phyloP scores from a whole-genome alignment of 139 green algal genomes.

The Marvania coccoides region DNA sequence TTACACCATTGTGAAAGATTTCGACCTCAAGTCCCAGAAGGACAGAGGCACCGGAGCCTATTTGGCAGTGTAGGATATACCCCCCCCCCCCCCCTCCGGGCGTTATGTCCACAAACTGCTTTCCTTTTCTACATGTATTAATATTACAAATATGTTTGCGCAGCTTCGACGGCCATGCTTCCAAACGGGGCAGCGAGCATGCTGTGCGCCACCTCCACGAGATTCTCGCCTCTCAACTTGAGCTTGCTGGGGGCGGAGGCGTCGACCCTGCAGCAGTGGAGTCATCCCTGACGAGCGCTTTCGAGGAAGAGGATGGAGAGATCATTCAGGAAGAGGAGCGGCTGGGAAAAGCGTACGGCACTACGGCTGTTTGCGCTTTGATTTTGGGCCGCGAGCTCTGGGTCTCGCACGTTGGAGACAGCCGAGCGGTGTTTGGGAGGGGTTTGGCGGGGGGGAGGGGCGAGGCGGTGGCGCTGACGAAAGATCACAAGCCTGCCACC shows the following conservation, averaged over 20 bases:
- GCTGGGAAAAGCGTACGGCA: background rate
- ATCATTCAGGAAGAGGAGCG: background rate
- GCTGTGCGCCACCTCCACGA: background rate
- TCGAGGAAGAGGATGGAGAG: background rate
- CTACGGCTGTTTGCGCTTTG: background rate
- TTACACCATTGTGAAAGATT: background rate
- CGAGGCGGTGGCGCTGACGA: background rate
- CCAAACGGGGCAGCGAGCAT: background rate
- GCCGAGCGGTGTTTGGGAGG: background rate
- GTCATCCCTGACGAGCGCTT: background rate
- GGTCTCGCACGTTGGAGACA: background rate
- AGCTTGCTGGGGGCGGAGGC: background rate
- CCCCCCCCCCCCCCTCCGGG: too few relatives aligned
- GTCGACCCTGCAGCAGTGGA: background rate
- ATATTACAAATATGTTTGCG: too few relatives aligned
- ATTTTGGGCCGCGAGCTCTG: background rate
- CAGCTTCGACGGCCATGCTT: background rate
- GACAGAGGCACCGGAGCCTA: too few relatives aligned
- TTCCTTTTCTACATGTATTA: too few relatives aligned
- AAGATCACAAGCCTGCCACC: constrained; percentile 1
- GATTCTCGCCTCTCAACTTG: background rate
- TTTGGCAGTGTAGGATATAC: too few relatives aligned
- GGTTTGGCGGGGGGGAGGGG: too few relatives aligned
- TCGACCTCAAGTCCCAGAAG: background rate
- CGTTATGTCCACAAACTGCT: too few relatives aligned